A percentile compares a stretch with the other conserved stretches of the same genome.
Evolutionary conservation across 768 basidiomycete species (phyloP).

Genomic region (Hypsizygus marmoreus): DNA sequence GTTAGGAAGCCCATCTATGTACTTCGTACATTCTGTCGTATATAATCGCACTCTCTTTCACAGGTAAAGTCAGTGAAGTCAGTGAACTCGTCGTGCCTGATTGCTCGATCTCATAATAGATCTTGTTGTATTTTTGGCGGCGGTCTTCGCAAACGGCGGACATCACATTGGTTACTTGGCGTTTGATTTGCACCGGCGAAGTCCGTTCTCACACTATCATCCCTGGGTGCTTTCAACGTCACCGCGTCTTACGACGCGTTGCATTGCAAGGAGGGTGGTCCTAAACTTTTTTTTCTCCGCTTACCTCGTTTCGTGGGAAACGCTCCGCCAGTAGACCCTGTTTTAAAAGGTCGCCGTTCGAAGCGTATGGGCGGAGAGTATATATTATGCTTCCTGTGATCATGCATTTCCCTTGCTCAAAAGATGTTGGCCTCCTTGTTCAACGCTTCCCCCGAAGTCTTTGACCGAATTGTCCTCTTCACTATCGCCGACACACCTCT

Average conservation of each 20-base stretch:
- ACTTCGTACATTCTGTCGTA: too few relatives aligned
- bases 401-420: constrained; percentile 10
- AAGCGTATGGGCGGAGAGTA: constrained; percentile 12
- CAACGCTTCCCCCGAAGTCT: constrained; percentile 31
- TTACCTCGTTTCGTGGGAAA: constrained; percentile 21
- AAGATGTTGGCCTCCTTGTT: constrained; percentile 34
- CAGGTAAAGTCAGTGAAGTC: too few relatives aligned
- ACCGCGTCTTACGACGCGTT: constrained; percentile 1
- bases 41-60: too few relatives aligned
- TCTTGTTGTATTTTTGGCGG: too few relatives aligned
- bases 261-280: too few relatives aligned
- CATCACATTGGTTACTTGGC: too few relatives aligned
- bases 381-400: constrained; percentile 20
- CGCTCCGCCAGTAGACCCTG: constrained; percentile 5
- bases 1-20: too few relatives aligned
- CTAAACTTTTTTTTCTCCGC: constrained; percentile 9
- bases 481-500: constrained; percentile 27
- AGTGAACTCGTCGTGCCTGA: too few relatives aligned
- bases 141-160: too few relatives aligned
- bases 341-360: constrained; percentile 23
- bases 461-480: constrained; percentile 36
- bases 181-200: too few relatives aligned
- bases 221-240: neutral
- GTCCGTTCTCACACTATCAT: neutral
- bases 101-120: too few relatives aligned